These are phyloP conservation scores for Termitomyces sp. DNA, from an alignment of 768 basidiomycete genomes.

Conservation along the genomic window DNA sequence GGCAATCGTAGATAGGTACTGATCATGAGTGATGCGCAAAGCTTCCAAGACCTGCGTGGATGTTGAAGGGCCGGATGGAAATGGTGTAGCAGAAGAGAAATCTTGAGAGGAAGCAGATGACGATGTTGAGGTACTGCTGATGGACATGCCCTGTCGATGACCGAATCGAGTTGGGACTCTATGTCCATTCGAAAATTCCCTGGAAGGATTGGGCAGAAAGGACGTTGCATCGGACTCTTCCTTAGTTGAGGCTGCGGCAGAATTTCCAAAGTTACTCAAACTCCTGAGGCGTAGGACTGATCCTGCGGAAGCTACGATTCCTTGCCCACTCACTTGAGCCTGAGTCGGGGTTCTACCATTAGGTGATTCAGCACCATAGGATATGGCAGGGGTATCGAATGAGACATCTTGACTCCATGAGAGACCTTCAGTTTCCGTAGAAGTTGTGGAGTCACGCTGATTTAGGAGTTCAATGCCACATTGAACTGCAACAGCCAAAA, in stretches of 20 bases:
- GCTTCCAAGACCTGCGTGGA: conserved; percentile 69
- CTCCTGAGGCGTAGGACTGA: conserved; percentile 46
- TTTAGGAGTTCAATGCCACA: conserved; percentile 71
- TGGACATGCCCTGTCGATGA: conserved; percentile 49
- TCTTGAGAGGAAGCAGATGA: conserved; percentile 63
- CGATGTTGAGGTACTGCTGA: conserved; percentile 72
- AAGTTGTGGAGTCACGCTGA: conserved; percentile 31
- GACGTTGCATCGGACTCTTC: conserved; percentile 34
- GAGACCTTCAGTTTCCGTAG: conserved; percentile 25
- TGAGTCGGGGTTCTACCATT: conserved; percentile 33
- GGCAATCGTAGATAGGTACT: conserved; percentile 89
- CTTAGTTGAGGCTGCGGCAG: conserved; percentile 20
- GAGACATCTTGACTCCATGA: conserved; percentile 29
- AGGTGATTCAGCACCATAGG: conserved; percentile 23
- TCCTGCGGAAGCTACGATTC: conserved; percentile 24
- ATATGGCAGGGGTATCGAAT: conserved; percentile 23
- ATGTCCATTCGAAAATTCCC: conserved; percentile 8
- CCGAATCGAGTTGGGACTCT: conserved; percentile 28
- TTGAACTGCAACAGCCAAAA: conserved; percentile 73
- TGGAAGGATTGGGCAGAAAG: conserved; percentile 27
- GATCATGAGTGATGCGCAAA: conserved; percentile 82
- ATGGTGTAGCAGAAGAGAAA: conserved; percentile 50
- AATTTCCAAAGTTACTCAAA: conserved; percentile 45
- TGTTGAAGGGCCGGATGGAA: conserved; percentile 72
- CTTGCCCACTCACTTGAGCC: conserved; percentile 19